These are phyloP conservation scores for Coemansia javaensis DNA, from an alignment of 192 early-diverging fungal genomes.

Conservation along the genomic window DNA sequence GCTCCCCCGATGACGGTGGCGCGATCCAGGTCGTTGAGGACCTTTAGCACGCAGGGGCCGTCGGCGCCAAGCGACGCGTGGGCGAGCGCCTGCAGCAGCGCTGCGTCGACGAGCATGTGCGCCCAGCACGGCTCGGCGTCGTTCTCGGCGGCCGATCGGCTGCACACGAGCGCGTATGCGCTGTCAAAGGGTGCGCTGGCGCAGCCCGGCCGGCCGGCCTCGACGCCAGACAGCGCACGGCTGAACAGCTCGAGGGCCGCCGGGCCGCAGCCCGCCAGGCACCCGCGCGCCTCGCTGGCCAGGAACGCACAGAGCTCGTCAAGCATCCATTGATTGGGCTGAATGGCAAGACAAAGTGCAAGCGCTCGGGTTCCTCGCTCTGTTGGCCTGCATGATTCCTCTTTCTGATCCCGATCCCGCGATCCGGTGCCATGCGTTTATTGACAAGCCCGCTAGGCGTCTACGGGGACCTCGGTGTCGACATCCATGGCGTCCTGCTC, in stretches of 20 bases:
- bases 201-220: not conserved
- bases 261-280: too few species aligned
- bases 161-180: not conserved
- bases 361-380: too few species aligned
- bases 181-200: not conserved
- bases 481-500: conserved; percentile 25
- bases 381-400: too few species aligned
- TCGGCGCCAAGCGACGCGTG: not conserved
- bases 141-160: conserved; percentile 5
- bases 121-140: conserved; percentile 8
- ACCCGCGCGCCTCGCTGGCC: too few species aligned
- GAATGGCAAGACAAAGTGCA: too few species aligned
- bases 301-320: not conserved
- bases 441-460: not conserved
- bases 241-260: too few species aligned
- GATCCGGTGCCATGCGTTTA: too few species aligned
- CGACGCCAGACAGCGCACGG: not conserved
- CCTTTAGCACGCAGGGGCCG: not conserved
- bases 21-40: conserved; percentile 18
- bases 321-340: too few species aligned
- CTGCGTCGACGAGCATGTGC: conserved; percentile 5
- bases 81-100: conserved; percentile 18
- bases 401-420: too few species aligned
- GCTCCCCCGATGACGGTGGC: conserved; percentile 13
- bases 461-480: conserved; percentile 2